phyloP scores from a whole-genome alignment of 2,329 filamentous ascomycete species.

The Nemania serpens region DNA sequence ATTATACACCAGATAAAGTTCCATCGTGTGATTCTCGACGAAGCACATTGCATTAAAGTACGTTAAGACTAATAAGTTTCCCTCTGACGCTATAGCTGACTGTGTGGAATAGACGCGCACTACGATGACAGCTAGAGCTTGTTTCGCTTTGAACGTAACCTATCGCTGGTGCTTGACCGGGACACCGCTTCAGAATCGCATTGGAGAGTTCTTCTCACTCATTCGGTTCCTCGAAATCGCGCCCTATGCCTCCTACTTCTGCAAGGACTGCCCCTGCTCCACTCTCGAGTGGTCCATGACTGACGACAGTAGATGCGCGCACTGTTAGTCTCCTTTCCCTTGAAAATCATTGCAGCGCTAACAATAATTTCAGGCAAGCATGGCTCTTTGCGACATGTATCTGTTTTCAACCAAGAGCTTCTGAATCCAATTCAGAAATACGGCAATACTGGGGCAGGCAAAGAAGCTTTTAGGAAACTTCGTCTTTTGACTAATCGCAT shows the following conservation, averaged over 20 bases:
- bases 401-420: constrained; percentile 92
- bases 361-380: constrained; percentile 33
- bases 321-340: constrained; percentile 61
- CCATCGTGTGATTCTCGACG: constrained; percentile 90
- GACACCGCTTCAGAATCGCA: constrained; percentile 94
- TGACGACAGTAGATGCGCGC: constrained; percentile 69
- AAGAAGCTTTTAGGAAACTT: constrained; percentile 77
- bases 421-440: constrained; percentile 77
- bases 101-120: constrained; percentile 64
- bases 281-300: constrained; percentile 83
- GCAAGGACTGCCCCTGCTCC: constrained; percentile 82
- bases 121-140: constrained; percentile 91
- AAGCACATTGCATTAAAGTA: constrained; percentile 91
- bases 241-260: constrained; percentile 93
- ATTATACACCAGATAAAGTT: constrained; percentile 84
- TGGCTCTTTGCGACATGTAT: constrained; percentile 60
- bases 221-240: constrained; percentile 87
- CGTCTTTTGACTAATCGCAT: constrained; percentile 88
- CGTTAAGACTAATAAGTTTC: constrained; percentile 6
- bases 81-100: constrained; percentile 25
- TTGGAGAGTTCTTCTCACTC: constrained; percentile 95
- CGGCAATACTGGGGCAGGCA: constrained; percentile 65
- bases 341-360: background rate
- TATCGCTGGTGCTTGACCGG: constrained; percentile 97
- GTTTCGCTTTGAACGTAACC: constrained; percentile 83